Conservation (phyloP, 345 rosid species). For the Salix udensis region DNA sequence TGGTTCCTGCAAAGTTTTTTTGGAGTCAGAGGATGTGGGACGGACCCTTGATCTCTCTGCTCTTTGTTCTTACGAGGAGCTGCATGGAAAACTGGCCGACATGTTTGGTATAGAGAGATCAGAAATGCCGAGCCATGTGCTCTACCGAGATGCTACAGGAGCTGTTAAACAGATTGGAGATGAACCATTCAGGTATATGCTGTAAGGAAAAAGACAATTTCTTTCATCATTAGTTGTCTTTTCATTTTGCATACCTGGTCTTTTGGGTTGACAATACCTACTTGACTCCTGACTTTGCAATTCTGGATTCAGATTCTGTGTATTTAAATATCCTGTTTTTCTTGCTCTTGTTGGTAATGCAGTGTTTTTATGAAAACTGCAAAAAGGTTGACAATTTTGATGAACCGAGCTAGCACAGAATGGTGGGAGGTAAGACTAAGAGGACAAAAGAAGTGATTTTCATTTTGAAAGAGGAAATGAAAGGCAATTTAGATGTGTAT, state of each 20-base stretch:
- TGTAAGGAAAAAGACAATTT: neutral
- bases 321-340: neutral
- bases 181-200: conserved; percentile 81
- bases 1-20: conserved; percentile 87
- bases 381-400: conserved; percentile 65
- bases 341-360: conserved; percentile 16
- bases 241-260: neutral
- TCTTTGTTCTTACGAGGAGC: conserved; percentile 74
- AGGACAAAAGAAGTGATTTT: neutral
- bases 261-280: neutral
- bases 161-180: conserved; percentile 57
- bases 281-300: neutral
- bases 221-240: neutral
- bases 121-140: conserved; percentile 50
- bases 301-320: neutral
- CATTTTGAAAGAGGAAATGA: neutral
- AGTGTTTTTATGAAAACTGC: conserved; percentile 68
- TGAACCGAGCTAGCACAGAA: conserved; percentile 38
- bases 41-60: conserved; percentile 75
- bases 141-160: conserved; percentile 65
- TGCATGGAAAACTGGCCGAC: conserved; percentile 56
- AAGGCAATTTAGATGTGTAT: neutral
- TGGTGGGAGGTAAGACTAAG: conserved; percentile 51
- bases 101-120: conserved; percentile 73
- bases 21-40: conserved; percentile 88